A percentile compares a stretch with the other conserved stretches of the same genome.
These are phyloP conservation scores for Nakazawaea molendinolei DNA, from an alignment of 805 yeast species.

Conservation along the genomic window DNA sequence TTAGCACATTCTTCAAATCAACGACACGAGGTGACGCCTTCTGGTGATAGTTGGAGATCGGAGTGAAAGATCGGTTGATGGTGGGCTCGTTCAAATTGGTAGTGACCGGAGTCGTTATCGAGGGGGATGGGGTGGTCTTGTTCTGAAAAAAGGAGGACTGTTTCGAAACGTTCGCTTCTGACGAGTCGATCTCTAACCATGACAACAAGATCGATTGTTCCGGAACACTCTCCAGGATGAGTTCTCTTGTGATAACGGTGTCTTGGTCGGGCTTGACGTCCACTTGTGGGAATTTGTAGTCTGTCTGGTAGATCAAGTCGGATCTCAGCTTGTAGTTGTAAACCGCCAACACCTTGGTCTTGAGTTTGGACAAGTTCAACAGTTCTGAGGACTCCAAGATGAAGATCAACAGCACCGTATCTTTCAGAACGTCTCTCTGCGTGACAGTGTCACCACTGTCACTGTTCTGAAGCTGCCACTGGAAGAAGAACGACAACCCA, in stretches of 20 bases:
- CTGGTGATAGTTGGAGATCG: constrained; percentile 5
- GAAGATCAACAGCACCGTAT: constrained; percentile 28
- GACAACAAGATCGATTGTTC: constrained; percentile 1
- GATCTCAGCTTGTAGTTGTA: not conserved
- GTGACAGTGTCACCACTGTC: not conserved
- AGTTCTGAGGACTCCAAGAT: constrained; percentile 18
- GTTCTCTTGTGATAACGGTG: constrained; percentile 5
- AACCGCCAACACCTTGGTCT: not conserved
- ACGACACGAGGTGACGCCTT: constrained; percentile 22
- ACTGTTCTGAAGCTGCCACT: constrained; percentile 31
- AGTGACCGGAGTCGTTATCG: constrained; percentile 5
- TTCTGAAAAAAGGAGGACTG: constrained; percentile 2
- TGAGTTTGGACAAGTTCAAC: constrained; percentile 1
- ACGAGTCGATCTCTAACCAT: constrained; percentile 6
- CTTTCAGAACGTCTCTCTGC: constrained; percentile 16
- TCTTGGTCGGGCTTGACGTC: not conserved
- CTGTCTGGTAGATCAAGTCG: not conserved
- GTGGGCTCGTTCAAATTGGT: not conserved
- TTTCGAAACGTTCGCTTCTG: constrained; percentile 5
- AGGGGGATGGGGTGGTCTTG: constrained; percentile 1
- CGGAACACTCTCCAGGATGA: not conserved
- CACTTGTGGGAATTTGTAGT: not conserved
- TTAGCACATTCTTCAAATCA: constrained; percentile 24
- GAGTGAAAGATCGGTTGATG: constrained; percentile 9
- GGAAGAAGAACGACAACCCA: constrained; percentile 37